Base-by-base conservation (phyloP, 495 filamentous ascomycete species). In the Neurospora africana region DNA sequence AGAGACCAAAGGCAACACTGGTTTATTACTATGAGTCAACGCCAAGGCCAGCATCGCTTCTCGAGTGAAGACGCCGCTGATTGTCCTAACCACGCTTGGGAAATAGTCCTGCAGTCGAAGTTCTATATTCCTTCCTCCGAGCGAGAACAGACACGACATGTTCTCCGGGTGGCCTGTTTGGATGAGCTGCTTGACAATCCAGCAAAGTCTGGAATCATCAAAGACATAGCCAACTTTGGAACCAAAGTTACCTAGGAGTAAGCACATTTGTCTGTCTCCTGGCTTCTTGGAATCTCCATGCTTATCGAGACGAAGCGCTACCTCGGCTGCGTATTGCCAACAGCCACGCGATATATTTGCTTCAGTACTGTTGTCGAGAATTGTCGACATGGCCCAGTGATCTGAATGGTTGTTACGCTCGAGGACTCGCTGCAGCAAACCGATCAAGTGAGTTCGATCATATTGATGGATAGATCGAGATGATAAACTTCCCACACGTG, bases 281-380 rank as follows among this genome's bases (percentile, higher is more conserved):
- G 67, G 41, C 35, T 69, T 65, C 53, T 65, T 35, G 8, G 27
- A 35, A 3, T 65, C 53, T 2, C 53, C 38, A 11, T 39, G 17
- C 11, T n/a, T 70, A 33, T 27, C 10, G 5, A 30, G 33, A 30
- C 19, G 44, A 69, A 70, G 37, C 6, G 68, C 68, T 7, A 44
- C 71, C 19, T 44, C 47, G 15, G 67, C 67, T 11, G 71, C 68
- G 39, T 35, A 30, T 47, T 70, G 71, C 71, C 71, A 73, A 40
- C 71, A 73, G 2, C 38, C 71, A 53, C 43, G 33, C 8, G 68
- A 8, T 15, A 73, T 73, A 4, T 73, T 73, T 23, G 43, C 65
- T 44, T 43, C 36, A 17, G 71, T 72, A 15, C 44, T 43, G 39
- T 72, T 17, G 13, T 69, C 27, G 36, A 72, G 65, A 30, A 72